Evolutionary conservation across 352 stramenopile genomes (phyloP).

Genomic region (Pythium dissimile): DNA sequence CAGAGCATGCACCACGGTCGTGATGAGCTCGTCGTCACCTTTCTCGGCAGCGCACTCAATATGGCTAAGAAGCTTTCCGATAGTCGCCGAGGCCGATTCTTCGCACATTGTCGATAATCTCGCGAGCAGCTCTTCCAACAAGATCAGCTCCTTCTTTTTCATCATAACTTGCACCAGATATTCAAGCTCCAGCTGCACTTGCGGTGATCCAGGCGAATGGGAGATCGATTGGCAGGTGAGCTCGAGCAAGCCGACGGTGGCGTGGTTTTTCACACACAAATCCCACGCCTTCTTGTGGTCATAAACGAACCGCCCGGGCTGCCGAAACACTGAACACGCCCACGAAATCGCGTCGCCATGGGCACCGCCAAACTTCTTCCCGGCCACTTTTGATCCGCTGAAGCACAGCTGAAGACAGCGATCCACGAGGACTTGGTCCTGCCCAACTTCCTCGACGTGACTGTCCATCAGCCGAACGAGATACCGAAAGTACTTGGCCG

Average conservation of each 20-base stretch:
- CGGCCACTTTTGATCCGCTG: conserved; percentile 34
- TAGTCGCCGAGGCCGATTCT: conserved; percentile 8
- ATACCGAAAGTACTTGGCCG: conserved; percentile 68
- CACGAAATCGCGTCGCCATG: conserved; percentile 26
- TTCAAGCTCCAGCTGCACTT: conserved; percentile 37
- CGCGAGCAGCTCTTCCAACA: conserved; percentile 15
- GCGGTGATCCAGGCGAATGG: not conserved
- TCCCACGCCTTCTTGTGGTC: conserved; percentile 55
- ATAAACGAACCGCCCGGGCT: conserved; percentile 44
- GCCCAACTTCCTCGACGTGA: conserved; percentile 36
- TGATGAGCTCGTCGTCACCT: conserved; percentile 48
- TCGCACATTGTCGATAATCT: not conserved
- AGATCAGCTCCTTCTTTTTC: conserved; percentile 33
- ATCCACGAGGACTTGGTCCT: conserved; percentile 48
- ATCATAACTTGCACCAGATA: conserved; percentile 43
- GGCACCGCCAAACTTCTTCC: conserved; percentile 48
- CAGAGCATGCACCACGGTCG: conserved; percentile 62
- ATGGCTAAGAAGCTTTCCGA: conserved; percentile 48
- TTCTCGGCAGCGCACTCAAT: conserved; percentile 36
- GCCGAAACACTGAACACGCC: conserved; percentile 43
- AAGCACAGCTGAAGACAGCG: conserved; percentile 68
- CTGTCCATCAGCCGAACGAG: conserved; percentile 61
- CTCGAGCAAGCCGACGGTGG: conserved; percentile 44
- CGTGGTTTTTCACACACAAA: conserved; percentile 48
- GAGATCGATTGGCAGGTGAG: conserved; percentile 26